These are phyloP conservation scores for Tricholoma hemisulphureum DNA, from an alignment of 768 basidiomycete species.

Conservation along the genomic window DNA sequence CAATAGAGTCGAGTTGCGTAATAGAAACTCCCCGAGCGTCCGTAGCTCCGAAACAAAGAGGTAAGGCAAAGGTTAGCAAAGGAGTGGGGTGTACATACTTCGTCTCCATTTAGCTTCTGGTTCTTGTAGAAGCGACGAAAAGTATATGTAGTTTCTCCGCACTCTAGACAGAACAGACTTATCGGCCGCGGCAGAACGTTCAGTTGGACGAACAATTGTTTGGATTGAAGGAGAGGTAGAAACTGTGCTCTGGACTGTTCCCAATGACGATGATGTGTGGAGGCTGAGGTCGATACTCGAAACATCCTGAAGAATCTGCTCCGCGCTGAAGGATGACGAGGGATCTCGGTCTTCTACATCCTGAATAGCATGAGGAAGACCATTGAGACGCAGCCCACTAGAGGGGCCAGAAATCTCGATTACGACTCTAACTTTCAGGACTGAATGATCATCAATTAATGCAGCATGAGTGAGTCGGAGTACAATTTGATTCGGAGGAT, in stretches of 20 bases:
- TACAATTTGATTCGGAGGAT: constrained; percentile 49
- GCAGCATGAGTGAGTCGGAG: constrained; percentile 73
- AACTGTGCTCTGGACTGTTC: constrained; percentile 46
- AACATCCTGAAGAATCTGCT: constrained; percentile 70
- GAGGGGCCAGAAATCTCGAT: constrained; percentile 80
- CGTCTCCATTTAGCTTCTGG: constrained; percentile 97
- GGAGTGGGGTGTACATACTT: constrained; percentile 49
- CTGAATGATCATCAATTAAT: constrained; percentile 68
- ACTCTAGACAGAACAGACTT: constrained; percentile 86
- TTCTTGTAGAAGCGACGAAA: constrained; percentile 93
- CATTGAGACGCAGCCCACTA: constrained; percentile 82
- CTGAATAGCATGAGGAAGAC: constrained; percentile 68
- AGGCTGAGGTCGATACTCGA: constrained; percentile 71
- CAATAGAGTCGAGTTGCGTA: constrained; percentile 94
- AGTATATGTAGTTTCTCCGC: constrained; percentile 94
- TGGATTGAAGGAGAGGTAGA: constrained; percentile 36
- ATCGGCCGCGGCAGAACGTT: constrained; percentile 63
- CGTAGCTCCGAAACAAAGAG: constrained; percentile 47
- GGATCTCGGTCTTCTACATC: constrained; percentile 68
- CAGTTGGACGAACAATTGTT: constrained; percentile 34
- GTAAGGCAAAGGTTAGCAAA: constrained; percentile 5
- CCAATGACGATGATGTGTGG: constrained; percentile 60
- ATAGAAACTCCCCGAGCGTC: constrained; percentile 91
- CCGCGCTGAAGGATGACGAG: constrained; percentile 52
- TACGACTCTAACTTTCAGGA: constrained; percentile 76